phyloP scores from a whole-genome alignment of 192 early-diverging fungal genomes.

The Coemansia sp. region DNA sequence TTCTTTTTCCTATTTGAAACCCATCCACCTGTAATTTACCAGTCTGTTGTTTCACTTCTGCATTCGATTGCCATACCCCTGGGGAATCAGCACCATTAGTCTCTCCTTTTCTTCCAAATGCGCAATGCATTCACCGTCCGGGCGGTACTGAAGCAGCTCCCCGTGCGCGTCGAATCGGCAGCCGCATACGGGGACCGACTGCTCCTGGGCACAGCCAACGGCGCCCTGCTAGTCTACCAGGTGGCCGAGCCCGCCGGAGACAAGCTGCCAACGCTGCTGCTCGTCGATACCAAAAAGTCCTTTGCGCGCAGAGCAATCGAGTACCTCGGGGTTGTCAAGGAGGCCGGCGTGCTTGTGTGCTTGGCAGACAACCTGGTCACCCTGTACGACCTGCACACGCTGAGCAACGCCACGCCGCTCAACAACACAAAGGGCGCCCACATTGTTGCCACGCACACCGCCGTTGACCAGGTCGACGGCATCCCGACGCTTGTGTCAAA shows the following conservation, averaged over 20 bases:
- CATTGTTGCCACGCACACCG: constrained; percentile 71
- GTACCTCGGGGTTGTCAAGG: constrained; percentile 74
- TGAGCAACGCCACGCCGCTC: constrained; percentile 67
- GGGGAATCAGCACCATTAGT: not conserved
- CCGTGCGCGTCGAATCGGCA: constrained; percentile 70
- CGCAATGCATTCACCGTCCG: constrained; percentile 78
- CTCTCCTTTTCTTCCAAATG: constrained; percentile 46
- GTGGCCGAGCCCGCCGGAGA: constrained; percentile 42
- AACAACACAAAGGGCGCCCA: constrained; percentile 73
- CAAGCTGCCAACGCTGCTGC: constrained; percentile 44
- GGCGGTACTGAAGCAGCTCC: constrained; percentile 70
- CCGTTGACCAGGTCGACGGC: constrained; percentile 64
- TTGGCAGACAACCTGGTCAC: constrained; percentile 72
- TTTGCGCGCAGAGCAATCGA: constrained; percentile 73
- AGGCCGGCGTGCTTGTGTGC: constrained; percentile 69
- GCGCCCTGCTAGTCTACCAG: constrained; percentile 69
- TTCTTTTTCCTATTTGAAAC: not conserved
- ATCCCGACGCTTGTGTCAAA: constrained; percentile 71
- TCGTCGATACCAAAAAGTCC: constrained; percentile 65
- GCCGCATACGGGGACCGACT: constrained; percentile 70
- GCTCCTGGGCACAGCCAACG: constrained; percentile 68
- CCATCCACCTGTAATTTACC: too few relatives aligned
- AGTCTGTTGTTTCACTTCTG: too few relatives aligned
- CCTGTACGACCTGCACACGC: constrained; percentile 73
- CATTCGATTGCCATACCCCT: too few relatives aligned